Evolutionary conservation across 208 protist genomes (phyloP).

Genomic region (Acanthamoeba royreba): DNA sequence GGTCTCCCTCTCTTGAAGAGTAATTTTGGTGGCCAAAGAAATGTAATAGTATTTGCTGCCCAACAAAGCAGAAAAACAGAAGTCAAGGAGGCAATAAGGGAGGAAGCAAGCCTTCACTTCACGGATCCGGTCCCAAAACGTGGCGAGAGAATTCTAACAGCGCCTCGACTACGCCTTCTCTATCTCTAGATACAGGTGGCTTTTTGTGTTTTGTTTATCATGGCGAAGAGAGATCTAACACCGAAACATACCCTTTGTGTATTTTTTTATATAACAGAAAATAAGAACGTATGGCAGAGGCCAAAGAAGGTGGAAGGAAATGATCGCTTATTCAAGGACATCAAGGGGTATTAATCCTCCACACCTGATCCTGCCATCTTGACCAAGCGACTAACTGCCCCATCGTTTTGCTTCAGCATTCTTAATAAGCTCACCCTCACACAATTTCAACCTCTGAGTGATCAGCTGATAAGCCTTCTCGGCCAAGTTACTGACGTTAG

Average conservation of each 20-base stretch:
- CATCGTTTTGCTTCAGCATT: neutral
- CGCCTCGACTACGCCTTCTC: neutral
- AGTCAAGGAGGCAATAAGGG: neutral
- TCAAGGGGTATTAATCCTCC: neutral
- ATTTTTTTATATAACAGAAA: neutral
- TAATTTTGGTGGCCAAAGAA: no score
- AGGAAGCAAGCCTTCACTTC: neutral
- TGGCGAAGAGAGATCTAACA: no score
- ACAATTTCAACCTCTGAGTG: slow-evolving; percentile 21
- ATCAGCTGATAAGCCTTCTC: slow-evolving; percentile 19
- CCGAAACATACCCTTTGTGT: no score
- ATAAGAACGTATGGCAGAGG: neutral
- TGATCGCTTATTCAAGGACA: neutral
- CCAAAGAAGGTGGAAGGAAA: neutral
- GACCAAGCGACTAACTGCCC: neutral
- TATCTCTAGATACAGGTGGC: neutral
- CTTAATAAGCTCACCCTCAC: slow-evolving; percentile 45
- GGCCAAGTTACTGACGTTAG: neutral
- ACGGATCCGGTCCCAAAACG: neutral
- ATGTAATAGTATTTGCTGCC: no score
- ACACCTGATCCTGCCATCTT: neutral
- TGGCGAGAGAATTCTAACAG: neutral
- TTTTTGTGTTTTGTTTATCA: no score
- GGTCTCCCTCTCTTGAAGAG: no score
- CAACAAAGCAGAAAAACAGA: neutral